These are phyloP conservation scores for Colletotrichum tropicicola DNA, from an alignment of 2,329 filamentous ascomycete species.

Conservation along the genomic window DNA sequence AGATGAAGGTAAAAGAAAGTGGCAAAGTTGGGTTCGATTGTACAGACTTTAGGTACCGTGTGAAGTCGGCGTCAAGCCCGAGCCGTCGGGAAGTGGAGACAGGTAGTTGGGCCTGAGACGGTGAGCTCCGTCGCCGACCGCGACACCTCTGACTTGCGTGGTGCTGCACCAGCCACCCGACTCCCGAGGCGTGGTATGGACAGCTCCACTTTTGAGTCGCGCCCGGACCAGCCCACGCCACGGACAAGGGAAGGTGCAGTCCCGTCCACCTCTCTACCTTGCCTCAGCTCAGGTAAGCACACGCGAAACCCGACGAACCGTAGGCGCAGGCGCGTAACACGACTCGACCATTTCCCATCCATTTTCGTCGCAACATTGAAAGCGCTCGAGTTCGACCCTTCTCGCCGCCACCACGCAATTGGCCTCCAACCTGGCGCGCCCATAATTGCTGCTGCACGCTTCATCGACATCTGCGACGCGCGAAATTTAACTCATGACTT, in stretches of 20 bases:
- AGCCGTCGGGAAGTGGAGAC: slow-evolving; percentile 1
- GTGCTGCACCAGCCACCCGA: slow-evolving; percentile 22
- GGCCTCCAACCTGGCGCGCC: slow-evolving; percentile 3
- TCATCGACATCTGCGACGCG: slow-evolving; percentile 8
- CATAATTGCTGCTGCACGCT: background rate
- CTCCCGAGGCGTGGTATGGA: slow-evolving; percentile 1
- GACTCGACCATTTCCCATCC: slow-evolving; percentile 23
- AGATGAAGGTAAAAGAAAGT: background rate
- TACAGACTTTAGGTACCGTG: background rate
- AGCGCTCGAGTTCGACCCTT: slow-evolving; percentile 3
- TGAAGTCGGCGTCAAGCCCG: background rate
- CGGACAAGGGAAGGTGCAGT: slow-evolving; percentile 22
- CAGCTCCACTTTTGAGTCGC: slow-evolving; percentile 8
- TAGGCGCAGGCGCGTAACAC: slow-evolving; percentile 29
- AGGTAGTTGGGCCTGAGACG: slow-evolving; percentile 7
- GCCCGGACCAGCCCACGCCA: slow-evolving; percentile 16
- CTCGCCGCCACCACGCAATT: slow-evolving; percentile 24
- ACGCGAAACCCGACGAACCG: slow-evolving; percentile 31
- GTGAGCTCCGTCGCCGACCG: slow-evolving; percentile 7
- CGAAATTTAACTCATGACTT: slow-evolving; percentile 19
- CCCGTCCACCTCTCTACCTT: background rate
- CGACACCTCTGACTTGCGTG: background rate
- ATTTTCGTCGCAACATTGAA: slow-evolving; percentile 29
- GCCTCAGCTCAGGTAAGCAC: slow-evolving; percentile 31
- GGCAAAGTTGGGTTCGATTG: no score